Evolutionary conservation across 768 basidiomycete species (phyloP), one percentile per base, ranked within the genome.

Genomic region (Mycena belliarum): DNA sequence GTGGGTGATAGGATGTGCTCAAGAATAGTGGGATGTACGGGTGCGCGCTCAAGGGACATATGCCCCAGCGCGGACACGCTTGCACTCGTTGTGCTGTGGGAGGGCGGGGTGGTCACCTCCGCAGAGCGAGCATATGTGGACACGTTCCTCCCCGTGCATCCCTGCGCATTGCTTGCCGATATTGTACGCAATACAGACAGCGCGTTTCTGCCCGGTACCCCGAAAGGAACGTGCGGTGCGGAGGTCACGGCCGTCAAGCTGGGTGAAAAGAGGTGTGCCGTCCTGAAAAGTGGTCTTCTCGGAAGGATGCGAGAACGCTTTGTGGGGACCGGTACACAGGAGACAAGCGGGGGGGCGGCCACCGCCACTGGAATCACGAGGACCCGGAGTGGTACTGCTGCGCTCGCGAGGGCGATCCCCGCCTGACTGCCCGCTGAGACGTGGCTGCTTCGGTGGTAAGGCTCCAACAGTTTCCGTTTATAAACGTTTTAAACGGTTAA

Each of bases 111-210:
- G 65, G 11, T 55, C 16, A 4, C 60, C 60, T 7, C 67, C 61
- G 43, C 65, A 66, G 23, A 66, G 59, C 28, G 60, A 57, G 44
- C 67, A 68, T 44, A 52, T 33, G 32, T 65, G 67, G 46, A 62
- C 23, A 16, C 50, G 47, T n/a, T n/a, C n/a, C 5, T 59, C 55
- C 6, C 21, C 25, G 45, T 62, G 62, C 0, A 16, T 7, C 1
- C 14, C 11, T 18, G 33, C 24, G 40, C 62, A 60, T 14, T 16
- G 2, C 1, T 24, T 16, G 6, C 21, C 29, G 59, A 65, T n/a
- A 41, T 65, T 68, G 35, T n/a, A 68, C 0, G 32, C 12, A 26
- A 59, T 54, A 35, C 63, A 65, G 37, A 68, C 33, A 5, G 29
- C 25, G 14, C 51, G 40, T 21, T 14, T 3, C n/a, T n/a, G n/a